Evolutionary conservation across 1,284 basidiomycete species (phyloP), one percentile per base, ranked within the genome.

Genomic region (Trichosporon faecale): DNA sequence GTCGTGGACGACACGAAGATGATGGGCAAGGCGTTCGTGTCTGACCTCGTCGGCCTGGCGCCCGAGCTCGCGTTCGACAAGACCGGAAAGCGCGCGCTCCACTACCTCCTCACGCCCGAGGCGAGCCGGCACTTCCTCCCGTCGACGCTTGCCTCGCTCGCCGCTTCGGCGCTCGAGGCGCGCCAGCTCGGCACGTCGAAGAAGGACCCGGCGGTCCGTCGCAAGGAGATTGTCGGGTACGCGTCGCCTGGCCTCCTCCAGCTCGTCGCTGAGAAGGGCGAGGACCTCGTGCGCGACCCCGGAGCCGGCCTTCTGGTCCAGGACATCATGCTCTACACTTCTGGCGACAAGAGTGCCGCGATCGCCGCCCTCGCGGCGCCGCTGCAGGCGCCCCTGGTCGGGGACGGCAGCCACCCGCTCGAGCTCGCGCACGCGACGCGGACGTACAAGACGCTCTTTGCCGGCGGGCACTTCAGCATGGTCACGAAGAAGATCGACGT

Each of bases 1-100:
- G 88, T 91, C 60, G 90, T 92, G 66, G 94, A 95, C 75, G 93
- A 95, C 79, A 95, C 93, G 3, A 95, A 94, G 85, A 86, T 94
- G 63, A 88, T 91, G 61, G 86, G 88, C 37, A 95, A 95, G 84
- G 89, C 89, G 0, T 85, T 95, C 61, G 85, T 94, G 1, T 80
- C 88, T 0, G 84, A 85, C 69, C 78, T 85, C 23, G 72, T 82
- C 12, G 79, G 85, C 0, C 83, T 87, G 40, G 87, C 89, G 1
- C 88, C 14, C 87, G 90, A 83, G 9, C 74, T 85, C 25, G 80
- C 79, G 18, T 69, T 75, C 49, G 81, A 84, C 77, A 84, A 84
- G 74, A 78, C 79, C 70, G 84, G 93, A 60, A 89, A 93, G 55
- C 88, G 93, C 14, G 87, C 91, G 1, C 85, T 95, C 0, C 86